These are phyloP conservation scores for Ophiocordyceps camponoti-rufipedis DNA, from an alignment of 2,329 filamentous ascomycete genomes.

Conservation along the genomic window DNA sequence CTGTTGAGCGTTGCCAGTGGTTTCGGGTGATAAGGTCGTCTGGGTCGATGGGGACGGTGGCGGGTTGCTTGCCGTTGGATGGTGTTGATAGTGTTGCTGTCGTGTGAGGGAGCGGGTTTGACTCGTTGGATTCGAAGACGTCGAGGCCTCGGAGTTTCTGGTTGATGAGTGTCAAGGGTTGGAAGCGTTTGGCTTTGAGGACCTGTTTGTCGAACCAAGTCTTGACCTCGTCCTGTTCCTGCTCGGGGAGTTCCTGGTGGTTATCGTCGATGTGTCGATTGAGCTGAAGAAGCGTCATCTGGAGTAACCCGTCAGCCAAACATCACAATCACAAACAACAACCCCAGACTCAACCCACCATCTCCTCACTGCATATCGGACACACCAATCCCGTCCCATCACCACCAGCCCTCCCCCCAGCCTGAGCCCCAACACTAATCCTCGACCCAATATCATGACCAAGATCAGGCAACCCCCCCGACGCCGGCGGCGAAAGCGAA, in stretches of 20 bases:
- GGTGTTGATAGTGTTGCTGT: conserved; percentile 2
- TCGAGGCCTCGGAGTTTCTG: conserved; percentile 86
- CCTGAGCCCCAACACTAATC: conserved; percentile 46
- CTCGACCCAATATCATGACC: conserved; percentile 66
- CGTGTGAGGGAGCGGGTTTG: conserved; percentile 18
- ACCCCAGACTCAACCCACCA: conserved; percentile 36
- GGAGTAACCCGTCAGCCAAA: background rate
- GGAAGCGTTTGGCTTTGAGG: conserved; percentile 80
- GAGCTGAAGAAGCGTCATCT: conserved; percentile 83
- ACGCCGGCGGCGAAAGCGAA: conserved; percentile 39
- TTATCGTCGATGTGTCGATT: conserved; percentile 75
- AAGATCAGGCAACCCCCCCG: conserved; percentile 47
- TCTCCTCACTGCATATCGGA: conserved; percentile 96
- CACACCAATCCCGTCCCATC: conserved; percentile 55
- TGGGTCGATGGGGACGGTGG: conserved; percentile 43
- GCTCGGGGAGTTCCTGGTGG: conserved; percentile 75
- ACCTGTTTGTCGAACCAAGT: conserved; percentile 96
- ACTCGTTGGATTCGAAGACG: conserved; percentile 84
- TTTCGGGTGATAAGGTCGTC: conserved; percentile 76
- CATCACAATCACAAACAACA: background rate
- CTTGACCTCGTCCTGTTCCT: conserved; percentile 86
- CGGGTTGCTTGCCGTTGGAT: conserved; percentile 17
- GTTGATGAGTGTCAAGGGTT: conserved; percentile 78
- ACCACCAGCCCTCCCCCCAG: conserved; percentile 27
- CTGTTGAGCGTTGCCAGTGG: conserved; percentile 72